Conservation (phyloP, 23 red algal genomes). For the Gracilariopsis chorda region DNA sequence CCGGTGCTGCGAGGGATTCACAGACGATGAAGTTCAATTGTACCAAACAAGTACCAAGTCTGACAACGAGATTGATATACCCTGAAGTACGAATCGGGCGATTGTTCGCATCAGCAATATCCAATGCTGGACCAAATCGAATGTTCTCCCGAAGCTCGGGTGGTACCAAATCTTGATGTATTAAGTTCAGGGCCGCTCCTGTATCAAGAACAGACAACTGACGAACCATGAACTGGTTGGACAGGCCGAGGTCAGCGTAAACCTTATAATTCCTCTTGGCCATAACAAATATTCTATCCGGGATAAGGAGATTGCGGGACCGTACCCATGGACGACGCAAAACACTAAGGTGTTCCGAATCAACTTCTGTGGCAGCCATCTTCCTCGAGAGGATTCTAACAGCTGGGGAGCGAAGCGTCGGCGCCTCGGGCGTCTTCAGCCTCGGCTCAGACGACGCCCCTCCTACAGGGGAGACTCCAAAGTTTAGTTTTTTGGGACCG, state of each 20-base stretch:
- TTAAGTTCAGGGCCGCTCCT: neutral
- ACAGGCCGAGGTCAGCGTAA: neutral
- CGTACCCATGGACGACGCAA: neutral
- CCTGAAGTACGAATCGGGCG: neutral
- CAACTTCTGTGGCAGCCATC: neutral
- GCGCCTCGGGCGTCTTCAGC: neutral
- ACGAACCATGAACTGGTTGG: neutral
- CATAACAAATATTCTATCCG: neutral
- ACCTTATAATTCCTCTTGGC: neutral
- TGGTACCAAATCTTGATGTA: neutral
- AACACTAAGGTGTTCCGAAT: neutral
- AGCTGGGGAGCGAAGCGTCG: neutral
- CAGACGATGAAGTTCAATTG: neutral
- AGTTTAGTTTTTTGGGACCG: neutral
- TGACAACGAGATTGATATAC: neutral
- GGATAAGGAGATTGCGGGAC: neutral
- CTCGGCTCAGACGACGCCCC: neutral
- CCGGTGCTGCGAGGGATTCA: neutral
- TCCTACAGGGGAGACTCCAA: neutral
- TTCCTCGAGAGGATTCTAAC: neutral
- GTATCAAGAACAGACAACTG: neutral
- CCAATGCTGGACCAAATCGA: neutral
- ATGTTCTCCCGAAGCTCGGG: neutral
- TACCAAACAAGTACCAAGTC: neutral
- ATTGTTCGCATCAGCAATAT: constrained; percentile 7